Conservation (phyloP, 140 eudicot species). For the Cichorium intybus region DNA sequence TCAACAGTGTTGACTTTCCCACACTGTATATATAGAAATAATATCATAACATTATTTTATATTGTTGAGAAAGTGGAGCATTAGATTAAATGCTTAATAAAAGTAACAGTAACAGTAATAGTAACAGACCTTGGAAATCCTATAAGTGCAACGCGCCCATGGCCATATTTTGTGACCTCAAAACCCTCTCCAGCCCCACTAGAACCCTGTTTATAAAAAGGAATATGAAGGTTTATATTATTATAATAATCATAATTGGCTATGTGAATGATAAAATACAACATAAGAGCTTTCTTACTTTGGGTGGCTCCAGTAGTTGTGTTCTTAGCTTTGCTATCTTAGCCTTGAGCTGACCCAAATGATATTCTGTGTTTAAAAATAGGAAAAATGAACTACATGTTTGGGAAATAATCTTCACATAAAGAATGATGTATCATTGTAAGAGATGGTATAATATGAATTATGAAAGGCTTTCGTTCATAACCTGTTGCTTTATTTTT, state of each 20-base stretch:
- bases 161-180: conserved; percentile 98
- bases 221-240: not conserved
- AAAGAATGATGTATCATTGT: conserved; percentile 1
- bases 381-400: conserved; percentile 7
- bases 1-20: conserved; percentile 92
- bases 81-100: not conserved
- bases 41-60: conserved; percentile 1
- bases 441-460: not conserved
- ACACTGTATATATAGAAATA: conserved; percentile 43
- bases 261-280: conserved; percentile 1
- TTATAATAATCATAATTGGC: not conserved
- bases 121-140: conserved; percentile 91
- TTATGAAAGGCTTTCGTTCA: not conserved
- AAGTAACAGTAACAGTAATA: conserved; percentile 3
- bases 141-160: conserved; percentile 92
- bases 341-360: conserved; percentile 99
- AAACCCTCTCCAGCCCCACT: conserved; percentile 99
- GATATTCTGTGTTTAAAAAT: conserved; percentile 59
- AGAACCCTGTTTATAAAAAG: conserved; percentile 58
- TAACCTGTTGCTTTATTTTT: conserved; percentile 97
- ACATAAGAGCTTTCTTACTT: conserved; percentile 41
- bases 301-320: conserved; percentile 92
- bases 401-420: conserved; percentile 1
- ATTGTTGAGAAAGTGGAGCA: not conserved
- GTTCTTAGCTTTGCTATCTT: conserved; percentile 99